Evolutionary conservation across 2,329 filamentous ascomycete genomes (phyloP).

Genomic region (Verticillium nonalfalfae): DNA sequence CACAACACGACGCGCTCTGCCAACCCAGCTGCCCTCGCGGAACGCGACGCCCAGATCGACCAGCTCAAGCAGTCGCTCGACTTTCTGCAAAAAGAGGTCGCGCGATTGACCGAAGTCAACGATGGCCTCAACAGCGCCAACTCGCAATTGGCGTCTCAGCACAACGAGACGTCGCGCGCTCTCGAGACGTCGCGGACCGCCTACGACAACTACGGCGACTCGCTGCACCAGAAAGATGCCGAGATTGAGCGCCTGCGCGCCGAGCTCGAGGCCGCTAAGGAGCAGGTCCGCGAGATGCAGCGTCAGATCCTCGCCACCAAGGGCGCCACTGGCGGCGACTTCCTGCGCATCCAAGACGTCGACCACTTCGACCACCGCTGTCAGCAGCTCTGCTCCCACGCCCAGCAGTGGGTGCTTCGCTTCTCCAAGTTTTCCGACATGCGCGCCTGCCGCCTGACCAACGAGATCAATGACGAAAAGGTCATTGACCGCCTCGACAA

Average conservation of each 20-base stretch:
- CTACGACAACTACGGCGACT: constrained; percentile 57
- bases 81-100: constrained; percentile 75
- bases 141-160: constrained; percentile 64
- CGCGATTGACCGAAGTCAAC: constrained; percentile 76
- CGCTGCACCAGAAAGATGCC: constrained; percentile 73
- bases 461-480: constrained; percentile 84
- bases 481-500: constrained; percentile 93
- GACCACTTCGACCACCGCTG: constrained; percentile 94
- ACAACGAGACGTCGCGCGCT: constrained; percentile 60
- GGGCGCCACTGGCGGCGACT: constrained; percentile 51
- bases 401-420: constrained; percentile 94
- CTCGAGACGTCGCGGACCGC: constrained; percentile 61
- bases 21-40: constrained; percentile 55
- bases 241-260: constrained; percentile 74
- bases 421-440: constrained; percentile 98
- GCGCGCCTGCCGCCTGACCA: constrained; percentile 75
- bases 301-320: constrained; percentile 51
- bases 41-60: constrained; percentile 83
- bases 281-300: constrained; percentile 47
- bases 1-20: constrained; percentile 56
- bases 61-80: constrained; percentile 72
- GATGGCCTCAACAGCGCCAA: constrained; percentile 73
- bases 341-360: constrained; percentile 77
- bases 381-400: constrained; percentile 89
- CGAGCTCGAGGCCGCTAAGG: constrained; percentile 69